Evolutionary conservation across 2,329 filamentous ascomycete species (phyloP).

Genomic region (Stachybotrys elegans): DNA sequence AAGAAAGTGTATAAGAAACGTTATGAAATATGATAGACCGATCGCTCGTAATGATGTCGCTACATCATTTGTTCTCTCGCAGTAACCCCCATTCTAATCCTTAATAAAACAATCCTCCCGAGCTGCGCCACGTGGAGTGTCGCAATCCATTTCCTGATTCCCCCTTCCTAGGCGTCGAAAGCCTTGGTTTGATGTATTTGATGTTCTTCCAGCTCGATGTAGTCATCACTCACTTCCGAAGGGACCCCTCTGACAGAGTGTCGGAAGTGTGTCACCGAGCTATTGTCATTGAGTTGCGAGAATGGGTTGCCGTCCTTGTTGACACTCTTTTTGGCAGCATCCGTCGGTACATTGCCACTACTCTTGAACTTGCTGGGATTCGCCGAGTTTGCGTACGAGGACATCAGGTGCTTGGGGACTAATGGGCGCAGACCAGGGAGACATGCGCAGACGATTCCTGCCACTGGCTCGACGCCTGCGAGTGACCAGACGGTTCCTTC

Average conservation of each 20-base stretch:
- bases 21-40: not conserved
- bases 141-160: not conserved
- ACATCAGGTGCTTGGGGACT: conserved; percentile 2
- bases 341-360: not conserved
- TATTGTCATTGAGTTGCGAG: not conserved
- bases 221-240: conserved; percentile 1
- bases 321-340: conserved; percentile 2
- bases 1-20: not conserved
- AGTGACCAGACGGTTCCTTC: conserved; percentile 4
- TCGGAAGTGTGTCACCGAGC: conserved; percentile 3
- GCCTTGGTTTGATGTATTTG: not conserved
- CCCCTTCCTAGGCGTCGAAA: conserved; percentile 1
- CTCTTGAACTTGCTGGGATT: conserved; percentile 3
- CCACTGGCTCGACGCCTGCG: conserved; percentile 2
- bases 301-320: not conserved
- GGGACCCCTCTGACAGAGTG: not conserved
- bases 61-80: not conserved
- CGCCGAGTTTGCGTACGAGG: not conserved
- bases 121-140: not conserved
- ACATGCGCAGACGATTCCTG: conserved; percentile 2
- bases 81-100: not conserved
- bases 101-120: not conserved
- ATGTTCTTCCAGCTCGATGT: conserved; percentile 2
- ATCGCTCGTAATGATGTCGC: not conserved
- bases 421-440: conserved; percentile 1